Percentiles rank a stretch among this genome's conserved stretches.
Evolutionary conservation across 129 eudicot species (phyloP).

Genomic region (Arctium lappa): DNA sequence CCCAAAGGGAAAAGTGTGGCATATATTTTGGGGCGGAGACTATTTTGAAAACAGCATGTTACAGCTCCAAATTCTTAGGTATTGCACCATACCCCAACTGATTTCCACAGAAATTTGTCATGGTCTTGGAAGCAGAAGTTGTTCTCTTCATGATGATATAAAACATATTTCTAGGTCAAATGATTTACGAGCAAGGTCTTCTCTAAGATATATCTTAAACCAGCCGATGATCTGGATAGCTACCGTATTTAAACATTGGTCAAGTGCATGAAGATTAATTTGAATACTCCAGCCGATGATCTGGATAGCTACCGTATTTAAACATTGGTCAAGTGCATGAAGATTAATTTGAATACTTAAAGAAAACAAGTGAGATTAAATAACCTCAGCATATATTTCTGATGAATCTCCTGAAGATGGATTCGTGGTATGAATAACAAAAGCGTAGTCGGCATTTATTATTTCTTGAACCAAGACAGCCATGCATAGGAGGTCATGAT

Average conservation of each 20-base stretch:
- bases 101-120: not conserved
- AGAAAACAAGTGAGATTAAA: conserved; percentile 14
- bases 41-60: too few relatives aligned
- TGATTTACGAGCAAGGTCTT: not conserved
- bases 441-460: conserved; percentile 91
- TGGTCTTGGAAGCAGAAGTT: not conserved
- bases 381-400: conserved; percentile 93
- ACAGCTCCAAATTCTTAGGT: too few relatives aligned
- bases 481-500: conserved; percentile 88
- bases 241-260: not conserved
- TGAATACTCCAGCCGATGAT: not conserved
- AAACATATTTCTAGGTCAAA: not conserved
- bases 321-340: not conserved
- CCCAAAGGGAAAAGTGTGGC: too few relatives aligned
- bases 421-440: conserved; percentile 94
- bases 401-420: conserved; percentile 94
- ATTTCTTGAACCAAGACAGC: conserved; percentile 96
- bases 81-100: not conserved
- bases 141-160: not conserved
- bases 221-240: not conserved
- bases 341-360: not conserved
- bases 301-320: not conserved
- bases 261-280: not conserved
- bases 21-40: not conserved
- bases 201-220: not conserved